Base-by-base conservation (phyloP, 805 yeast species). In the Spencermartinsiella europaea region DNA sequence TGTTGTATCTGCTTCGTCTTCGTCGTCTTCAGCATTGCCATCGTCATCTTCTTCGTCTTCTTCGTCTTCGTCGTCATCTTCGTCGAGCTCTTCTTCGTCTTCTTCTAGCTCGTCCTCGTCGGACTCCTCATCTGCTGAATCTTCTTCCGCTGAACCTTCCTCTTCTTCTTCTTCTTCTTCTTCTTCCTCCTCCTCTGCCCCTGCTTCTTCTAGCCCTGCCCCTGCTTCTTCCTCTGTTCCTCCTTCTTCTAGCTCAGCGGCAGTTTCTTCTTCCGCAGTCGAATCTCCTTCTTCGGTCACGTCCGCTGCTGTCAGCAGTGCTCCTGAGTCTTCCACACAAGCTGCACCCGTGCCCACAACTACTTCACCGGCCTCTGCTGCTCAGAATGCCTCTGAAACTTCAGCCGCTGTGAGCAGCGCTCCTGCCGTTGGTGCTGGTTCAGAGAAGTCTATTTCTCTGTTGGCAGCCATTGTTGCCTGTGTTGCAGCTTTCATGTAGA, bases 301-400 rank as follows among this genome's bases (percentile, higher is more conserved):
- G 16, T 12, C 47, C 33, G 19, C 28, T 35, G 36, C 47, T 42
- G 40, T 41, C 19, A n/a, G 49, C 14, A 16, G 49, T 28, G 4
- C 47, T 16, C 44, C 41, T 19, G 47, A 45, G 5, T 44, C 56
- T 47, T 39, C 58, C 34, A 42, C 58, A 22, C 50, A 38, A 36
- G 46, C 50, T 42, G 61, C 55, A 48, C 54, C 55, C 46, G 58
- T 57, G 35, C 56, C 45, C 38, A 44, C 54, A 31, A 49, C 37
- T 53, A 51, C 40, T 52, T 52, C 48, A 49, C 55, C 39, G 53
- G 48, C 40, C 42, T 34, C 48, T 21, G 21, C 40, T 3, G 17
- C 35, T 21, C 20, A 21, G 31, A 34, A 40, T 16, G 42, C 50
- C 33, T 38, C 35, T 7, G 20, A 36, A 21, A 19, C 44, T 14